Evolutionary conservation across 129 eudicot genomes (phyloP), one percentile per base, ranked within the genome.

Genomic region (Helichrysum umbraculigerum): DNA sequence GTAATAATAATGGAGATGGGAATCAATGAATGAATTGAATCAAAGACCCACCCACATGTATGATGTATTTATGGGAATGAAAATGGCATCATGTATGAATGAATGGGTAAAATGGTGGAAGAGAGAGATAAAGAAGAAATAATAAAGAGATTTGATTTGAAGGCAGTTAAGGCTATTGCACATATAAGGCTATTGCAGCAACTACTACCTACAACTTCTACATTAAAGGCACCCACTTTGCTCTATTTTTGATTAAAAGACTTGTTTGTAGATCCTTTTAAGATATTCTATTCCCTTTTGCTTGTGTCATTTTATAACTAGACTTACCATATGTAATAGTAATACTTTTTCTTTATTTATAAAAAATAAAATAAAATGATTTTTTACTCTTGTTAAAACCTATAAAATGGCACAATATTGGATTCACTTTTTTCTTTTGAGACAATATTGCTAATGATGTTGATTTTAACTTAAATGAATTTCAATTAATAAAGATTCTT

Each of bases 141-240:
- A 25, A 25, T 25, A 25, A 51, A 73, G 71, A 12, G 28, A 61
- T 57, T 78, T 71, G 10, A 74, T 47, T 78, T 78, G 70, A 66
- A 67, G 78, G 68, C 33, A 79, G 78, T 72, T 72, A 79, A 51
- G 83, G 68, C 74, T 52, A 79, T 79, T 64, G 83, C 78, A 72
- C n/a, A n/a, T n/a, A n/a, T 72, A 79, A 51, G 83, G 68, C 74
- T 52, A 79, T 79, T 64, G 83, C 78, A 72, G 72, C 83, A 79
- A 79, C 83, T 79, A 72, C 83, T 79, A 79, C 83, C 83, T 72
- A 79, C 68, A 79, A 79, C 62, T 65, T 71, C 25, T n/a, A 66
- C 74, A 73, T 79, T 79, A 64, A 79, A 65, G 73, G 25, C 73
- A 65, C 78, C 74, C 73, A 72, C 60, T 73, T 79, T 34, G 56